Percentiles rank a stretch among this genome's conserved stretches.
These are phyloP conservation scores for Pyrrhoderma lamaoense DNA, from an alignment of 1,284 basidiomycete genomes.

Conservation along the genomic window DNA sequence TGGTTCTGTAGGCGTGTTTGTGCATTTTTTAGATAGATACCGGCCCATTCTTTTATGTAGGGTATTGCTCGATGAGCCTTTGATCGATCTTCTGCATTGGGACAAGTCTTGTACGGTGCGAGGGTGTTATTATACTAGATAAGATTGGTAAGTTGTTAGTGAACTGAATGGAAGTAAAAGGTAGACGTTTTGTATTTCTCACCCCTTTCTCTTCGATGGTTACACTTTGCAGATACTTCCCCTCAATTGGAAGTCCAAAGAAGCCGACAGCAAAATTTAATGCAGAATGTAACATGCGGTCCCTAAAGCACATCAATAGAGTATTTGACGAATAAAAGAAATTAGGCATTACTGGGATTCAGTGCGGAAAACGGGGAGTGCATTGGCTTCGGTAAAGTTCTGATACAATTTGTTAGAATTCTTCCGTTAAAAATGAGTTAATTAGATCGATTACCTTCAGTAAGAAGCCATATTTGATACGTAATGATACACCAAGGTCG, in stretches of 20 bases:
- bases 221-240: conserved; percentile 74
- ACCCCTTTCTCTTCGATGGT: conserved; percentile 67
- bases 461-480: conserved; percentile 75
- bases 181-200: conserved; percentile 22
- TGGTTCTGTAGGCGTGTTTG: conserved; percentile 52
- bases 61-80: conserved; percentile 51
- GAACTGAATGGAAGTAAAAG: conserved; percentile 4
- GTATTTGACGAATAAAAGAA: background rate
- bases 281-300: conserved; percentile 79
- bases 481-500: conserved; percentile 65
- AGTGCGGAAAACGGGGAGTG: conserved; percentile 79
- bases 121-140: conserved; percentile 75
- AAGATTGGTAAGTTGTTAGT: background rate
- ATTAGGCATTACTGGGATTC: conserved; percentile 64
- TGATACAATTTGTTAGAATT: conserved; percentile 24
- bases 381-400: conserved; percentile 69
- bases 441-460: conserved; percentile 40
- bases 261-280: conserved; percentile 83
- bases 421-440: background rate
- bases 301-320: conserved; percentile 31
- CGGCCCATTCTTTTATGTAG: conserved; percentile 59
- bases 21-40: conserved; percentile 65
- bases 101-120: conserved; percentile 67
- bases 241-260: conserved; percentile 75
- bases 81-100: conserved; percentile 42